A percentile compares a stretch with the other conserved stretches of the same genome.
Evolutionary conservation across 306 rosid species (phyloP).

Genomic region (Cucurbita moschata): DNA sequence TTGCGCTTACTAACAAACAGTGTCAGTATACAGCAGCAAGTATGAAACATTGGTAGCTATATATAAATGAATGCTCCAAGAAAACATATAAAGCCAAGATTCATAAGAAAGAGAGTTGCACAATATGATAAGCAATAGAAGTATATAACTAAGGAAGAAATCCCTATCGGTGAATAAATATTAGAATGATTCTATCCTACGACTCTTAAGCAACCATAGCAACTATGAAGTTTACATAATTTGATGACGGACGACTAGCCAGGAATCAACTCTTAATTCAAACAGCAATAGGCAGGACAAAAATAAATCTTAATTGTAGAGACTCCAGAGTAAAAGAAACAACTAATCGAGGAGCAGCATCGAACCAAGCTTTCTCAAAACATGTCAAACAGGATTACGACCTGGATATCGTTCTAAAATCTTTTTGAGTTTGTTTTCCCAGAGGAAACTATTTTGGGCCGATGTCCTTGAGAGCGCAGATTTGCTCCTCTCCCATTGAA

Average conservation of each 20-base stretch:
- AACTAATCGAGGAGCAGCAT: not conserved
- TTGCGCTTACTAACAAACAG: no score
- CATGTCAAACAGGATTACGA: not conserved
- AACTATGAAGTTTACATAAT: not conserved
- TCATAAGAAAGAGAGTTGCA: not conserved
- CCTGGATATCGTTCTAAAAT: slow-evolving; percentile 2
- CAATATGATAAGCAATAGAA: not conserved
- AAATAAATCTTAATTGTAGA: not conserved
- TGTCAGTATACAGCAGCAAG: no score
- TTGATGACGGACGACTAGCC: not conserved
- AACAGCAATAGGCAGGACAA: not conserved
- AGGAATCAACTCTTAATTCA: not conserved
- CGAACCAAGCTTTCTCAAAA: not conserved
- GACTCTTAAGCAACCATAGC: not conserved
- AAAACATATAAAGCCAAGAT: not conserved
- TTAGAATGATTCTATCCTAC: not conserved
- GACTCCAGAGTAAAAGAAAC: not conserved
- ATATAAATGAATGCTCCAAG: not conserved
- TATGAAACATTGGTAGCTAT: no score
- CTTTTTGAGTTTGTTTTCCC: slow-evolving; percentile 7
- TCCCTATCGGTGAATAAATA: not conserved
- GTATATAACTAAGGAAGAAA: not conserved
- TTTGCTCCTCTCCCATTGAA: slow-evolving; percentile 99
- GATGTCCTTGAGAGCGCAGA: slow-evolving; percentile 70
- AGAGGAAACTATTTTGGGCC: slow-evolving; percentile 58